Conservation (phyloP, 129 eudicot species). For the Gnaphalium uliginosum region DNA sequence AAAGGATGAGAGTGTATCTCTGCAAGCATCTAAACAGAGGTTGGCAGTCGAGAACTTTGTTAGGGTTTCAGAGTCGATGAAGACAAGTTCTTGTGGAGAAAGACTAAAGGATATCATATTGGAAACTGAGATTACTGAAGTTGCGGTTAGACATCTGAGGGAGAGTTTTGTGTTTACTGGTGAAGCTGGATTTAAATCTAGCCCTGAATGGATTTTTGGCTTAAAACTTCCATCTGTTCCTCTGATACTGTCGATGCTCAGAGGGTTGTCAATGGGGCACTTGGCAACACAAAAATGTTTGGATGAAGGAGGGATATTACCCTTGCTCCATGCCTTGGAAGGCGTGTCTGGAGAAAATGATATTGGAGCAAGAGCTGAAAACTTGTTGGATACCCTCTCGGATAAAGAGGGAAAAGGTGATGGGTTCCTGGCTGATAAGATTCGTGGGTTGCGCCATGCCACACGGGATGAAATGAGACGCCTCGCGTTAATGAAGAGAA, state of each 20-base stretch:
- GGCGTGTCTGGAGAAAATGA: slow-evolving; percentile 98
- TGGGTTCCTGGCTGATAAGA: slow-evolving; percentile 74
- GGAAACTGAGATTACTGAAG: slow-evolving; percentile 77
- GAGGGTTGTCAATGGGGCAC: slow-evolving; percentile 97
- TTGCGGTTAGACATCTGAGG: slow-evolving; percentile 67
- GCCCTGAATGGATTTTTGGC: slow-evolving; percentile 66
- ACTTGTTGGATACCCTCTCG: slow-evolving; percentile 87
- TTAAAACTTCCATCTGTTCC: slow-evolving; percentile 88
- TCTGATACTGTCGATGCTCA: slow-evolving; percentile 86
- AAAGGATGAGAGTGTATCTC: slow-evolving; percentile 69
- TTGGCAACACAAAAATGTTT: slow-evolving; percentile 75
- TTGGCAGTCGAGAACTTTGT: slow-evolving; percentile 90
- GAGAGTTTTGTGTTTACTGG: slow-evolving; percentile 76
- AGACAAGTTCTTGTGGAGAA: slow-evolving; percentile 95
- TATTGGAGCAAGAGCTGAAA: slow-evolving; percentile 96
- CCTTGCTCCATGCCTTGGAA: slow-evolving; percentile 91
- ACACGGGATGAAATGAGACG: slow-evolving; percentile 97
- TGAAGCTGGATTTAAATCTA: slow-evolving; percentile 74
- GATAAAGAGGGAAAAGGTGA: slow-evolving; percentile 88
- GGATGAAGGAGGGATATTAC: slow-evolving; percentile 82
- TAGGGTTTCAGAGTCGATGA: slow-evolving; percentile 93
- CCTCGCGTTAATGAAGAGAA: slow-evolving; percentile 80
- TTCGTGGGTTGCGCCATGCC: slow-evolving; percentile 70
- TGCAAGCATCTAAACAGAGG: slow-evolving; percentile 70
- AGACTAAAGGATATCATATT: slow-evolving; percentile 88